phyloP scores from a whole-genome alignment of 176 grass and related monocot genomes.

The Musa troglodytarum region DNA sequence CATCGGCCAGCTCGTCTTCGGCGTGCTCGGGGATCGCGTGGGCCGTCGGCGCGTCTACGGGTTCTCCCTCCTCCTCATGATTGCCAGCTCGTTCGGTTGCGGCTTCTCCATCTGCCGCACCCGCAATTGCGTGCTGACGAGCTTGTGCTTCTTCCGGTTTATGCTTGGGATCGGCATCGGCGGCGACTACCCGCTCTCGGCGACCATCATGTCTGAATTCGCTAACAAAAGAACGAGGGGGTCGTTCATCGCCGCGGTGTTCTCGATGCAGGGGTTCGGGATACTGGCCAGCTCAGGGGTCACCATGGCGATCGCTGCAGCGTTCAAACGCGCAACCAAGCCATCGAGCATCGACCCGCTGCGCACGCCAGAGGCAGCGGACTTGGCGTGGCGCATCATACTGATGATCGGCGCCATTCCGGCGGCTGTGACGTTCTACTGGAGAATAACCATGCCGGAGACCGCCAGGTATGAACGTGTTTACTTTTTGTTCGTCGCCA shows the following conservation, averaged over 20 bases:
- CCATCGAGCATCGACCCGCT: not conserved
- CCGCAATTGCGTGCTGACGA: slow-evolving; percentile 40
- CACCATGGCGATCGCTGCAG: slow-evolving; percentile 53
- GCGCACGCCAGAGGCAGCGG: slow-evolving; percentile 17
- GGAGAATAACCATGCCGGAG: slow-evolving; percentile 39
- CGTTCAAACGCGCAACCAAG: slow-evolving; percentile 33
- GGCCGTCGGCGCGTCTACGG: slow-evolving; percentile 33
- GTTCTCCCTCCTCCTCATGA: slow-evolving; percentile 31
- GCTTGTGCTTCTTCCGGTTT: slow-evolving; percentile 76
- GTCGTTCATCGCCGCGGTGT: slow-evolving; percentile 59
- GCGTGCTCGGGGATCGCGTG: slow-evolving; percentile 22
- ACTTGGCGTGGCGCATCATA: slow-evolving; percentile 36
- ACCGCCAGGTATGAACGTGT: slow-evolving; percentile 25
- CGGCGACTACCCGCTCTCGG: slow-evolving; percentile 75
- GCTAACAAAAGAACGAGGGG: slow-evolving; percentile 54
- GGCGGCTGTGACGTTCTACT: slow-evolving; percentile 31
- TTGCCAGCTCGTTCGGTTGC: slow-evolving; percentile 35
- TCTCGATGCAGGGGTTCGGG: slow-evolving; percentile 93
- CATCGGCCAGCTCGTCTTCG: slow-evolving; percentile 25
- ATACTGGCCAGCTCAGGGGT: slow-evolving; percentile 59
- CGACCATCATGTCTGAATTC: slow-evolving; percentile 87
- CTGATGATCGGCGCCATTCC: slow-evolving; percentile 36
- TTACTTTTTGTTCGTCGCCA: not conserved
- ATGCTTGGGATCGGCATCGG: slow-evolving; percentile 64
- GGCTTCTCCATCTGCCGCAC: slow-evolving; percentile 77